Percentiles rank a stretch among this genome's conserved stretches.
Conservation (phyloP, 1,139 yeast species). For the Nakaseomyces glabratus region DNA sequence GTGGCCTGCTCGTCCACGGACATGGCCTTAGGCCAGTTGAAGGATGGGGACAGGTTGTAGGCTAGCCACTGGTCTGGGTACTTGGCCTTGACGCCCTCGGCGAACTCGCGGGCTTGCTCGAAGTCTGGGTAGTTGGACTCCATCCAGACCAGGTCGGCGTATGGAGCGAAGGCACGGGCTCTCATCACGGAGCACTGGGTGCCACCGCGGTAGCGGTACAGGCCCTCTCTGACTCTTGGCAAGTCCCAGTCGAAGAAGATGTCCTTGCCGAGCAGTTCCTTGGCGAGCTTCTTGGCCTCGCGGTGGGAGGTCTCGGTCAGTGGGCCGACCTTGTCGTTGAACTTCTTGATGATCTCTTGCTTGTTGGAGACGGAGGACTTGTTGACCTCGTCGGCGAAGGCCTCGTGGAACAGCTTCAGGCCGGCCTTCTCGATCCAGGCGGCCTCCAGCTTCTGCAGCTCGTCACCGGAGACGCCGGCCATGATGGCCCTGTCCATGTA, state of each 20-base stretch:
- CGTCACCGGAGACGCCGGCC: constrained; percentile 62
- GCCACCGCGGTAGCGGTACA: constrained; percentile 94
- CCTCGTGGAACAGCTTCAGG: constrained; percentile 82
- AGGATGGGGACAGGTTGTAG: constrained; percentile 91
- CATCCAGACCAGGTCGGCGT: constrained; percentile 97
- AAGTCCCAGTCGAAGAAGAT: constrained; percentile 93
- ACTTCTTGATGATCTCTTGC: constrained; percentile 53
- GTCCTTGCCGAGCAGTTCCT: constrained; percentile 70
- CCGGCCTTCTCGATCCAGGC: constrained; percentile 83
- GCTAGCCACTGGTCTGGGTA: constrained; percentile 93
- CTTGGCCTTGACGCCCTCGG: constrained; percentile 75
- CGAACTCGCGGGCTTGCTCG: constrained; percentile 89
- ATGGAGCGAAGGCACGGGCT: constrained; percentile 93
- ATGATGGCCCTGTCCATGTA: constrained; percentile 77
- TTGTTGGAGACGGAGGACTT: constrained; percentile 52
- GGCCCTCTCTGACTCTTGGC: constrained; percentile 94
- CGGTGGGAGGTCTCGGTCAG: constrained; percentile 64
- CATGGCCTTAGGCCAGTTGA: constrained; percentile 98
- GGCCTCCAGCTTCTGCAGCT: constrained; percentile 63
- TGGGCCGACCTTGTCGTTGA: constrained; percentile 65
- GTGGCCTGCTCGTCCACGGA: constrained; percentile 79
- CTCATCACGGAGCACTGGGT: constrained; percentile 97
- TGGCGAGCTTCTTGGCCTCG: constrained; percentile 75
- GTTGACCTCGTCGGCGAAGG: constrained; percentile 77
- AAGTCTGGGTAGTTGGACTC: constrained; percentile 94